Base-by-base conservation (phyloP, 1,139 yeast genomes). In the Hyphopichia fennica region DNA sequence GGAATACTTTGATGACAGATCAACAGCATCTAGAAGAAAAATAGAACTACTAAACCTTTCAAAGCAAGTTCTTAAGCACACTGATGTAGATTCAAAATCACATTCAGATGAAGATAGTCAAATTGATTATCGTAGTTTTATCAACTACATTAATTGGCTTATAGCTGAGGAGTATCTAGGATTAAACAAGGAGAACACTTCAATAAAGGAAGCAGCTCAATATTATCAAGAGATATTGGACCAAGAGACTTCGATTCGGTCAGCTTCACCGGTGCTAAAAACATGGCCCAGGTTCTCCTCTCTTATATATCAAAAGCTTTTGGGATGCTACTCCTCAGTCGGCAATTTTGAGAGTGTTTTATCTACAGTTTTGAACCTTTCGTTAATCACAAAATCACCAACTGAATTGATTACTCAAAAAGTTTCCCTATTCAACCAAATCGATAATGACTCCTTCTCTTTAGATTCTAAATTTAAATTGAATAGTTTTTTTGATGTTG, bases 161-260 rank as follows among this genome's bases (percentile, higher is more conserved):
- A 54, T 81, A 8, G 88, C 77, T 1, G 79, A 79, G 41, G 74
- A 71, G 41, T 65, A 70, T 49, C 67, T 55, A 36, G 45, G 47
- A 0, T 40, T 47, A 14, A 46, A 51, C 3, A 65, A 72, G 6
- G 32, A 25, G 17, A n/a, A 4, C 7, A 6, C 16, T 29, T 4
- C 11, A 4, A 14, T 14, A n/a, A 10, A 29, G 14, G 17, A 15
- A 46, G 79, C 87, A 0, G 56, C 67, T 3, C 65, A 65, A 33
- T 63, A 60, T 41, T 79, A 62, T 45, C 63, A 67, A 35, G 60
- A 4, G 54, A 72, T 2, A 39, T 67, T 22, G 60, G 66, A 5
- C 2, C 27, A 20, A 5, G 7, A 16, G n/a, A 20, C 9, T 8
- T 9, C 25, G 3, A 18, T 17, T 9, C 16, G 10, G 22, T 31